phyloP scores from a whole-genome alignment of 2,329 filamentous ascomycete genomes.

The Chrysosporium queenslandicum region DNA sequence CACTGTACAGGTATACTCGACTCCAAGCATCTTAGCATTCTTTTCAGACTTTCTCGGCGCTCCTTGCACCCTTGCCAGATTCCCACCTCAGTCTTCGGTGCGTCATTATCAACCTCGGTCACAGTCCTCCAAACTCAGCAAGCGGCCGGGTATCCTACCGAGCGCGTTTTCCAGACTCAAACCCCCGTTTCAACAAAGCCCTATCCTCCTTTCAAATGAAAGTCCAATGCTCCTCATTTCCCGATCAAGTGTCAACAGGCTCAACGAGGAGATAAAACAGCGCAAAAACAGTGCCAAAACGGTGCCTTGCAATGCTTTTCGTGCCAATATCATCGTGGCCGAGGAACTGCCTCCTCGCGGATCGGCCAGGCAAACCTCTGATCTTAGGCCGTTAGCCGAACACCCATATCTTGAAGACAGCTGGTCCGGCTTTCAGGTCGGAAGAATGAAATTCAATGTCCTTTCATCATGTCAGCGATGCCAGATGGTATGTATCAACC shows the following conservation, averaged over 20 bases:
- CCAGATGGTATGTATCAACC: conserved; percentile 93
- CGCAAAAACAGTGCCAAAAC: conserved; percentile 33
- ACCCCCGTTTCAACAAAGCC: conserved; percentile 36
- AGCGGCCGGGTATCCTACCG: neutral
- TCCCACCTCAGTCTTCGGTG: conserved; percentile 58
- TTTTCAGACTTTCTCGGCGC: conserved; percentile 67
- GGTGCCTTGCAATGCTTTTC: conserved; percentile 65
- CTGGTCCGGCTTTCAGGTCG: conserved; percentile 62
- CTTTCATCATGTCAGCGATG: conserved; percentile 79
- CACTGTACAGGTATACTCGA: conserved; percentile 59
- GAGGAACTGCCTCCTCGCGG: conserved; percentile 35
- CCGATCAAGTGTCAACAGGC: conserved; percentile 61
- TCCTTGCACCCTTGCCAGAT: conserved; percentile 73
- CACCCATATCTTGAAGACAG: conserved; percentile 62
- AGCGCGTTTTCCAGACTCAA: conserved; percentile 36
- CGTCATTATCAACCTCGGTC: conserved; percentile 54
- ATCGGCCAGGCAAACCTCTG: neutral
- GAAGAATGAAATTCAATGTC: conserved; percentile 45
- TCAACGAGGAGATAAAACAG: conserved; percentile 62
- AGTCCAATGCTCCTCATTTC: conserved; percentile 84
- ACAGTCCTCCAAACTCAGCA: neutral
- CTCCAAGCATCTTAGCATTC: conserved; percentile 57
- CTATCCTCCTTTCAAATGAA: conserved; percentile 81
- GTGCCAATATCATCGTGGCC: conserved; percentile 75
- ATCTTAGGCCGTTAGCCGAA: conserved; percentile 2